A percentile compares a stretch with the other conserved stretches of the same genome.
Conservation (phyloP, 306 rosid species). For the Malus sylvestris region DNA sequence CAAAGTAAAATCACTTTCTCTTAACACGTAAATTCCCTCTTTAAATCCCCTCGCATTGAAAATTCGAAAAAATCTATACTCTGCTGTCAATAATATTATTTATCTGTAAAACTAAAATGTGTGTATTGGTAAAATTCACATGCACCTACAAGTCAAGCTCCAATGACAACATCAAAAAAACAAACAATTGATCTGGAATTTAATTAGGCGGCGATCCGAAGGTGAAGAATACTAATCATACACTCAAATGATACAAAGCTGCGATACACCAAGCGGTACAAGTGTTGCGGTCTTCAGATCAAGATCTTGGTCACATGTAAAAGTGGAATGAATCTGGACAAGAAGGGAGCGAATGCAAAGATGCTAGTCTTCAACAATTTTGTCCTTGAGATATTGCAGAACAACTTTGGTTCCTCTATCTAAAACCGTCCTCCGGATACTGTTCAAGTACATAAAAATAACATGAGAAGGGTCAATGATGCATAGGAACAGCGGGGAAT, state of each 20-base stretch:
- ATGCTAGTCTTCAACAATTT: slow-evolving; percentile 42
- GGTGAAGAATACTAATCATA: not conserved
- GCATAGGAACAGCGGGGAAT: not conserved
- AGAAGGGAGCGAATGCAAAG: not conserved
- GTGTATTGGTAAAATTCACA: not conserved
- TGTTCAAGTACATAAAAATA: slow-evolving; percentile 11
- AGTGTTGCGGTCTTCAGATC: not conserved
- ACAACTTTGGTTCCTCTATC: slow-evolving; percentile 85
- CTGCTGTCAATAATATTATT: not conserved
- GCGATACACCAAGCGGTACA: not conserved
- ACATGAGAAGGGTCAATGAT: not conserved
- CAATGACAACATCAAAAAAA: not conserved
- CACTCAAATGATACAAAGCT: not conserved
- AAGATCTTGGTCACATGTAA: not conserved
- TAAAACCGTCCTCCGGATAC: slow-evolving; percentile 80
- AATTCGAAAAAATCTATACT: too few species aligned
- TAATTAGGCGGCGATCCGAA: not conserved
- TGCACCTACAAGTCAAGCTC: not conserved
- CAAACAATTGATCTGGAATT: not conserved
- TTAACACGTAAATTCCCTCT: too few species aligned
- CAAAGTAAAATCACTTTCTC: too few species aligned
- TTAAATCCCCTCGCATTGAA: too few species aligned
- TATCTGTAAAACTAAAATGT: not conserved
- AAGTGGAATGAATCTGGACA: not conserved
- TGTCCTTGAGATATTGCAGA: slow-evolving; percentile 71